Evolutionary conservation across 176 grass and related monocot genomes (phyloP), one percentile per base, ranked within the genome.

Genomic region (Oryza coarctata): DNA sequence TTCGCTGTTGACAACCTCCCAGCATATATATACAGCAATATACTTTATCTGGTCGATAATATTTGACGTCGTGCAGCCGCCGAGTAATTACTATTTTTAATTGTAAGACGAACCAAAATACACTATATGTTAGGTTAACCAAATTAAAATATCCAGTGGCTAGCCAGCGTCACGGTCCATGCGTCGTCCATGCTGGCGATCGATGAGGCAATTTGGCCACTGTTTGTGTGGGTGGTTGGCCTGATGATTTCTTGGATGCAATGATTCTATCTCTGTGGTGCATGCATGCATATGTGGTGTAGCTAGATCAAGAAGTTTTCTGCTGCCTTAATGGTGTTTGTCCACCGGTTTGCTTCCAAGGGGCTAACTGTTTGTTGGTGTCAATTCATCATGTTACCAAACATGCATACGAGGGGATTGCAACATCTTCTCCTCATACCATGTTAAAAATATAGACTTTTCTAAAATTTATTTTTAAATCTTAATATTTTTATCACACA

Each of bases 271-370:
- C 50, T 20, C 17, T 55, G 6, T 55, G 50, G 6, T 55, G 50
- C 50, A 30, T 50, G 71, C 28, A 73, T 28, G 26, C 55, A 25
- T 60, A 23, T 25, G 43, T 20, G 12, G 22, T 60, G n/a, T 60
- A 60, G 55, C 55, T 31, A 47, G 14, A 83, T 57, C 47, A 75
- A 34, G 45, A 47, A 36, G 55, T n/a, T 15, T 7, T 15, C 69
- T 83, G 70, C 47, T 74, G 58, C 57, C 55, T 60, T 60, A 60
- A n/a, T 25, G 64, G 7, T 5, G 22, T 63, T 62, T 11, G 80
- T 83, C 70, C 80, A 74, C 11, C 39, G 58, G 80, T 49, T 83
- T 60, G 26, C 69, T 33, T 73, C 70, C 80, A 74, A 83, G 29
- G 2, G 13, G 28, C 63, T 65, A 43, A 82, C 70, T 82, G 70